These are phyloP conservation scores for Gnaphalium uliginosum DNA, from an alignment of 129 eudicot genomes.

Conservation along the genomic window DNA sequence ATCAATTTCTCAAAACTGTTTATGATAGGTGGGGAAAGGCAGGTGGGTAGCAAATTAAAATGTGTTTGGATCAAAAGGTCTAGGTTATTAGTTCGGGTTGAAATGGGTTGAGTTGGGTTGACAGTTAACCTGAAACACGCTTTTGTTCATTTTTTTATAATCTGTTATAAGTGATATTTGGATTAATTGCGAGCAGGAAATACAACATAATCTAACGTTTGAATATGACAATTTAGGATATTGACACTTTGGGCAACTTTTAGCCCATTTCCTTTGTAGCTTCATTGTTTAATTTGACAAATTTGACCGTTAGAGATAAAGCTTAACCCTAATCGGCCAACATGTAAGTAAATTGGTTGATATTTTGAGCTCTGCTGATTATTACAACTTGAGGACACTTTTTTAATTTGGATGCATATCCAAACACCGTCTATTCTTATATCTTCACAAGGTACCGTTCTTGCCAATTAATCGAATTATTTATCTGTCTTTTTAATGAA, in stretches of 20 bases:
- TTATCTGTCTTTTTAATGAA: constrained; percentile 34
- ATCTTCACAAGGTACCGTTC: background rate
- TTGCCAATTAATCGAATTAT: constrained; percentile 25
- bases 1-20: background rate
- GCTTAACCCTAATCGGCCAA: background rate
- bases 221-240: too few relatives aligned
- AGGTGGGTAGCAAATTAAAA: background rate
- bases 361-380: background rate
- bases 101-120: background rate
- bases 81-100: background rate
- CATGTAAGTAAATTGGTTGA: background rate
- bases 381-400: background rate
- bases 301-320: background rate
- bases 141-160: background rate
- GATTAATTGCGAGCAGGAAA: too few relatives aligned
- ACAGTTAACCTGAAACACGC: background rate
- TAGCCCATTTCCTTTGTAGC: background rate
- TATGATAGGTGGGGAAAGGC: background rate
- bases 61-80: background rate
- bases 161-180: too few relatives aligned
- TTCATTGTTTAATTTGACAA: background rate
- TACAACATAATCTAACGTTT: too few relatives aligned
- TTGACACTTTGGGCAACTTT: background rate
- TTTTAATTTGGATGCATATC: background rate
- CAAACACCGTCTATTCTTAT: background rate